These are phyloP conservation scores for Phytophthora quininea DNA, from an alignment of 352 stramenopile genomes.

Conservation along the genomic window DNA sequence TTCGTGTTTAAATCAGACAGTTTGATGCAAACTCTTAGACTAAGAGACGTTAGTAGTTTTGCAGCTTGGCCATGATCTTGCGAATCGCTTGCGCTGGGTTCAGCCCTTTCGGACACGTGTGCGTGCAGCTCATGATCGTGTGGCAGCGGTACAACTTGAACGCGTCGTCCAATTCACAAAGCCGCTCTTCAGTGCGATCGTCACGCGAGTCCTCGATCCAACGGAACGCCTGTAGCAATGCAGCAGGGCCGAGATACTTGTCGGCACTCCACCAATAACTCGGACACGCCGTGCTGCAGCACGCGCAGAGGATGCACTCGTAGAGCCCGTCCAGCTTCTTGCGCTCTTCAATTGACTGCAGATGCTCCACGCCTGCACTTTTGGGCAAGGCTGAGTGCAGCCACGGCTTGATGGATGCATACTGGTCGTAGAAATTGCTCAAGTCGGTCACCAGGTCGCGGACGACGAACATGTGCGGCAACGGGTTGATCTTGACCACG, in stretches of 20 bases:
- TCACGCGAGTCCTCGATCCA: slow-evolving; percentile 99
- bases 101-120: slow-evolving; percentile 99
- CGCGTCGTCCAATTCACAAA: slow-evolving; percentile 97
- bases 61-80: slow-evolving; percentile 95
- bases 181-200: slow-evolving; percentile 95
- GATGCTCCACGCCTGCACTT: slow-evolving; percentile 83
- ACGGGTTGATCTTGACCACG: slow-evolving; percentile 97
- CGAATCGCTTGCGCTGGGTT: slow-evolving; percentile 99
- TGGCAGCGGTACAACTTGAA: slow-evolving; percentile 99
- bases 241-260: slow-evolving; percentile 93
- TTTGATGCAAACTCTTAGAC: no score
- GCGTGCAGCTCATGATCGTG: slow-evolving; percentile 99
- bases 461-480: slow-evolving; percentile 99
- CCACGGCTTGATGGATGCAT: slow-evolving; percentile 99
- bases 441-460: slow-evolving; percentile 99
- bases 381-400: slow-evolving; percentile 94
- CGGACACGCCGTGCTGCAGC: slow-evolving; percentile 98
- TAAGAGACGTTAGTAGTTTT: not conserved
- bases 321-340: slow-evolving; percentile 99
- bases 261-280: slow-evolving; percentile 99
- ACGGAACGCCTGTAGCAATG: slow-evolving; percentile 95
- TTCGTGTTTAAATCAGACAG: no score
- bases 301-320: slow-evolving; percentile 99
- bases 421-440: slow-evolving; percentile 99
- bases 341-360: slow-evolving; percentile 95